phyloP scores from a whole-genome alignment of 441 rosid genomes.

The Breynia disticha region DNA sequence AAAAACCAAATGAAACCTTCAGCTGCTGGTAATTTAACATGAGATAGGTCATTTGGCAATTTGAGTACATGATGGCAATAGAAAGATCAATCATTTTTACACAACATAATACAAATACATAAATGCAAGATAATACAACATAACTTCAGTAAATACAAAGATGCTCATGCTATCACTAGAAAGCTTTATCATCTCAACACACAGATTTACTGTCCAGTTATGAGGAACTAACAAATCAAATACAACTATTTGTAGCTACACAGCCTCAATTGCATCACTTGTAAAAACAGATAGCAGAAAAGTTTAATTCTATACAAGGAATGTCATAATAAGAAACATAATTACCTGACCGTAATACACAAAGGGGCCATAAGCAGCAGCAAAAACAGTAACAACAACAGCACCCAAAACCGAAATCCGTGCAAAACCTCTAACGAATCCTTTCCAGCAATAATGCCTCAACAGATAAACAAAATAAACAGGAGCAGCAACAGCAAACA shows the following conservation, averaged over 20 bases:
- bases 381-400: conserved; percentile 52
- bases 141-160: too few species aligned
- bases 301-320: neutral
- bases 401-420: conserved; percentile 46
- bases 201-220: too few species aligned
- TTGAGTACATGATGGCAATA: neutral
- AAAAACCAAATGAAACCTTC: neutral
- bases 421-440: conserved; percentile 37
- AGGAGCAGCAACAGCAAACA: conserved; percentile 93
- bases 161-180: too few species aligned
- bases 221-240: too few species aligned
- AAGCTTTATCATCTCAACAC: too few species aligned
- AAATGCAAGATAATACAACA: too few species aligned
- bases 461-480: conserved; percentile 76
- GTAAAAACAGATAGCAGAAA: neutral
- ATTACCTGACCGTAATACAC: conserved; percentile 65
- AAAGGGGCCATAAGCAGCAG: conserved; percentile 73
- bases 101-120: too few species aligned
- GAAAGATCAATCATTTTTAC: neutral
- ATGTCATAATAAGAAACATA: conserved; percentile 4
- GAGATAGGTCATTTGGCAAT: neutral
- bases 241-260: too few species aligned
- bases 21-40: neutral
- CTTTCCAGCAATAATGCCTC: conserved; percentile 76
- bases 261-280: neutral